phyloP scores from a whole-genome alignment of 495 filamentous ascomycete species.

The Aspergillus diversus region DNA sequence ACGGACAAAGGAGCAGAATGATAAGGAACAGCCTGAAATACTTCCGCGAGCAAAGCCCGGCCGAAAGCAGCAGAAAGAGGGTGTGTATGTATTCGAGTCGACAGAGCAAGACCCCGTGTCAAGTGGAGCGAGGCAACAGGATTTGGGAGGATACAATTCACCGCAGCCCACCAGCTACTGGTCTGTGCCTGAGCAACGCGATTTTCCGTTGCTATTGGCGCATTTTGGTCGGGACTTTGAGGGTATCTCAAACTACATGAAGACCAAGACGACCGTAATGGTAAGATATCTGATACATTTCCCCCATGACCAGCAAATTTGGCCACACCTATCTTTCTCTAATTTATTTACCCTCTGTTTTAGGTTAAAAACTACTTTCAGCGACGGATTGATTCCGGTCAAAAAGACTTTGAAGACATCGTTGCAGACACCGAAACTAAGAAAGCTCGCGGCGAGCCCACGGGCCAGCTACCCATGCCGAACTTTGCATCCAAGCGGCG shows the following conservation, averaged over 20 bases:
- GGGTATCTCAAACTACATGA: constrained; percentile 83
- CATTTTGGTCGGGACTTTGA: constrained; percentile 90
- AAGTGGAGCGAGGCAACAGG: constrained; percentile 27
- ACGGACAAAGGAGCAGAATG: constrained; percentile 29
- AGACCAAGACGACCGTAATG: constrained; percentile 92
- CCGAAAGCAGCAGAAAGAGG: constrained; percentile 43
- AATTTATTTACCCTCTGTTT: neutral
- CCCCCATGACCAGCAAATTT: neutral
- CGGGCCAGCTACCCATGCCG: constrained; percentile 66
- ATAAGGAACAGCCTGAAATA: constrained; percentile 30
- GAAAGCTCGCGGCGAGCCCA: constrained; percentile 68
- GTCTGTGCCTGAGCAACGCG: constrained; percentile 87
- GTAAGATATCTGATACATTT: constrained; percentile 52
- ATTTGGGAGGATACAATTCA: constrained; percentile 45
- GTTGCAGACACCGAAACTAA: constrained; percentile 72
- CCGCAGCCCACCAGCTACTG: constrained; percentile 88
- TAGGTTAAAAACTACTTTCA: constrained; percentile 94
- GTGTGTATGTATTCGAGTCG: constrained; percentile 47
- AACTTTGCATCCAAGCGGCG: constrained; percentile 62
- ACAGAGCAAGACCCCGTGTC: constrained; percentile 39
- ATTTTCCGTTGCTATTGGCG: constrained; percentile 76
- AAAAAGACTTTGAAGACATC: constrained; percentile 68
- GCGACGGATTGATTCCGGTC: constrained; percentile 71
- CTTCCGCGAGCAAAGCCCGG: constrained; percentile 35
- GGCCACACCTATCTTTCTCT: neutral